Percentiles rank a stretch among this genome's conserved stretches.
Conservation (phyloP, 2,329 filamentous ascomycete species). For the Teratosphaeriaceae sp. region DNA sequence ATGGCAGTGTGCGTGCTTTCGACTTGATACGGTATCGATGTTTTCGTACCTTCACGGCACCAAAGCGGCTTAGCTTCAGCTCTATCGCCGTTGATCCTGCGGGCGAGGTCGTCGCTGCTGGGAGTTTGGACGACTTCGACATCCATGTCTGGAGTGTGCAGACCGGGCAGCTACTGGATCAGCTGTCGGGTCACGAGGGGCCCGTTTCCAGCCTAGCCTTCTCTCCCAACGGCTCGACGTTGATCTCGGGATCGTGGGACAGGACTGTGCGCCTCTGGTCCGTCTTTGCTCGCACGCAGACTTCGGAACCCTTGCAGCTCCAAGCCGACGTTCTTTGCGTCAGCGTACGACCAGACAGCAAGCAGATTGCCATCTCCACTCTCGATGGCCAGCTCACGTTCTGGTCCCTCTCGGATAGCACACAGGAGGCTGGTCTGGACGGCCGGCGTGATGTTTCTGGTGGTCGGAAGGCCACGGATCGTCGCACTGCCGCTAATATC, state of each 20-base stretch:
- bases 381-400: constrained; percentile 92
- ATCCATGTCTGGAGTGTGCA: constrained; percentile 99
- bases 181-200: constrained; percentile 85
- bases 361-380: constrained; percentile 85
- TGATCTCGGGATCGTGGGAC: constrained; percentile 95
- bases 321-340: constrained; percentile 86
- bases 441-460: constrained; percentile 89
- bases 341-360: constrained; percentile 80
- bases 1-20: constrained; percentile 93
- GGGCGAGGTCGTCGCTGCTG: constrained; percentile 91
- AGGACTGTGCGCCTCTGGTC: constrained; percentile 93
- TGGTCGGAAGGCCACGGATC: constrained; percentile 80
- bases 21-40: constrained; percentile 94
- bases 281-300: constrained; percentile 89
- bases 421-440: constrained; percentile 80
- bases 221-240: constrained; percentile 71
- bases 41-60: constrained; percentile 94
- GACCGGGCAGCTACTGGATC: constrained; percentile 89
- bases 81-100: constrained; percentile 95
- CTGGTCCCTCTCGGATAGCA: constrained; percentile 84
- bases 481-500: constrained; percentile 83
- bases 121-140: constrained; percentile 92
- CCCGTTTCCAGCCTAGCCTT: constrained; percentile 86
- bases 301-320: constrained; percentile 85
- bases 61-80: constrained; percentile 83